Percentiles rank a stretch among this genome's conserved stretches.
phyloP scores from a whole-genome alignment of 176 grass and related monocot genomes.

The Bromus sterilis region DNA sequence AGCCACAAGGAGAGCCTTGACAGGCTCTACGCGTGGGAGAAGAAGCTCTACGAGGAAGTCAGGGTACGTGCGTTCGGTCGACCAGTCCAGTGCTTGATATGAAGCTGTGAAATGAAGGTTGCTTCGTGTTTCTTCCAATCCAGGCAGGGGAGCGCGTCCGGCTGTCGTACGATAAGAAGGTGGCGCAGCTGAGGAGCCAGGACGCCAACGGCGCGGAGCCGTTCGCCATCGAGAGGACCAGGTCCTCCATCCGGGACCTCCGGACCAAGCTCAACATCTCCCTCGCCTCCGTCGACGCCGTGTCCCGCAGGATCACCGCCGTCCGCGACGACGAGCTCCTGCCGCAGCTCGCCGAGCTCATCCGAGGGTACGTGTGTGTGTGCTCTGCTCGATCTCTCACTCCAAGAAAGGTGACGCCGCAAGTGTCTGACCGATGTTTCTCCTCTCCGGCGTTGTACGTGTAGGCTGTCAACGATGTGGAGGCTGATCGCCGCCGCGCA shows the following conservation, averaged over 20 bases:
- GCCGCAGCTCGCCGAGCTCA: constrained; percentile 56
- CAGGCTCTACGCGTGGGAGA: constrained; percentile 83
- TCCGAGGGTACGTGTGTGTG: constrained; percentile 14
- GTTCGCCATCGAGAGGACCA: constrained; percentile 62
- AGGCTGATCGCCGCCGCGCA: constrained; percentile 56
- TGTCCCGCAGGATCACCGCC: constrained; percentile 53
- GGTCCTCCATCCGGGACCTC: constrained; percentile 68
- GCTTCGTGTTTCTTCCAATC: too few species aligned
- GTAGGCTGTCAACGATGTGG: constrained; percentile 58
- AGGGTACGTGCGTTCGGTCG: constrained; percentile 46
- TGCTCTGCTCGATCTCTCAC: neutral
- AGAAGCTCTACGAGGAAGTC: constrained; percentile 88
- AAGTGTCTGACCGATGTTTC: neutral
- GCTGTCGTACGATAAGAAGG: constrained; percentile 80
- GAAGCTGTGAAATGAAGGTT: too few species aligned
- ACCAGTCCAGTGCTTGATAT: too few species aligned
- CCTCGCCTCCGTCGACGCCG: constrained; percentile 51
- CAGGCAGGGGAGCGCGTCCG: constrained; percentile 65
- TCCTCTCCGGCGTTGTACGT: neutral
- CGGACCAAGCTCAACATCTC: constrained; percentile 67
- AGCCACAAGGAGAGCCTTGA: constrained; percentile 83
- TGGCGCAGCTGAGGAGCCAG: constrained; percentile 55
- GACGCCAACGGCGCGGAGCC: constrained; percentile 74
- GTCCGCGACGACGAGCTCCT: constrained; percentile 74
- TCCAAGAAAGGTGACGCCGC: neutral